phyloP scores from a whole-genome alignment of 768 basidiomycete genomes.

The Mycena albidolilacea region DNA sequence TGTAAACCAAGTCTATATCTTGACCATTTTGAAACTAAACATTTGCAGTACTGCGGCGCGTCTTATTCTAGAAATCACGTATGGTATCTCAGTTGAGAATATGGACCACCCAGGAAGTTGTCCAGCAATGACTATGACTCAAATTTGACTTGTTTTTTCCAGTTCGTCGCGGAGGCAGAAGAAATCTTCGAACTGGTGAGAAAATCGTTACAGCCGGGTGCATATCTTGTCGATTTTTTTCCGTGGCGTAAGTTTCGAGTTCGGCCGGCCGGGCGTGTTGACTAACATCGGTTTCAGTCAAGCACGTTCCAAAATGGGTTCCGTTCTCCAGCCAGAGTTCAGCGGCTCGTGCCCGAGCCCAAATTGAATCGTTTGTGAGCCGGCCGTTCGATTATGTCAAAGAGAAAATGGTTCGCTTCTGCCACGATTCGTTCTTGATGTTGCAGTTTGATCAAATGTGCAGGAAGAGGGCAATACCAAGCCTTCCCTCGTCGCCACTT shows the following conservation, averaged over 20 bases:
- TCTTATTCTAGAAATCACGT: constrained; percentile 15
- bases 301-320: constrained; percentile 17
- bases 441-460: not conserved
- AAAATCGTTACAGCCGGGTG: constrained; percentile 1
- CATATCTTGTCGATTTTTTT: constrained; percentile 15
- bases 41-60: not conserved
- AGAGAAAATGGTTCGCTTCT: constrained; percentile 34
- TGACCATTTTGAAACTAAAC: not conserved
- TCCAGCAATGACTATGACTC: too few relatives aligned
- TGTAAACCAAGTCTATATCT: not conserved
- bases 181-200: constrained; percentile 1
- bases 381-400: constrained; percentile 33
- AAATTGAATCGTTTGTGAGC: constrained; percentile 29
- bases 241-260: constrained; percentile 8
- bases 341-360: not conserved
- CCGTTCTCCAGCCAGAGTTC: constrained; percentile 5
- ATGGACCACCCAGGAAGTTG: constrained; percentile 9
- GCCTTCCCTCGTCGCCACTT: constrained; percentile 20
- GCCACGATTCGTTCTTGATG: not conserved
- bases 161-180: constrained; percentile 6
- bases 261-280: too few relatives aligned
- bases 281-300: constrained; percentile 1
- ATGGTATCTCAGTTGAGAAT: constrained; percentile 6
- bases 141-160: not conserved
- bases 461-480: constrained; percentile 29